phyloP scores from a whole-genome alignment of 345 rosid species.

The Euphorbia peplus region DNA sequence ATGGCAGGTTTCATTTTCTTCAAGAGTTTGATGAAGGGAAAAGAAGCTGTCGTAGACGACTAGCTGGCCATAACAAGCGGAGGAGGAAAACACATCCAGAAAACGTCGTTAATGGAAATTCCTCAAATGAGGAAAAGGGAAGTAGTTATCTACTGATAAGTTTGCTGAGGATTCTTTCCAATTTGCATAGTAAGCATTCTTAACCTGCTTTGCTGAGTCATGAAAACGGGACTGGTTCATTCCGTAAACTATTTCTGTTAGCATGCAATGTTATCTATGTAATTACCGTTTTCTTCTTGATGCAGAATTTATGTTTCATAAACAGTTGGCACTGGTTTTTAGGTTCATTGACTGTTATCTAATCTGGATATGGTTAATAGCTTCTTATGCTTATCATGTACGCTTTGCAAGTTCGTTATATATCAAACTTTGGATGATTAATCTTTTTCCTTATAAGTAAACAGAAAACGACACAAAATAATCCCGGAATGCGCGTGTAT shows the following conservation, averaged over 20 bases:
- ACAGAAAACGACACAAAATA: not conserved
- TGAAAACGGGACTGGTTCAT: not conserved
- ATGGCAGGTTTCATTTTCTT: constrained; percentile 84
- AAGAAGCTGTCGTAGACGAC: constrained; percentile 96
- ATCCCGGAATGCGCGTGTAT: not conserved
- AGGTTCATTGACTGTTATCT: not conserved
- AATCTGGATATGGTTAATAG: not conserved
- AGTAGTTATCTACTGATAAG: constrained; percentile 72
- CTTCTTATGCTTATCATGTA: too few relatives aligned
- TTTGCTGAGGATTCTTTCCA: constrained; percentile 84
- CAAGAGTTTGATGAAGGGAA: constrained; percentile 98
- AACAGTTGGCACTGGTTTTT: not conserved
- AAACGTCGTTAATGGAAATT: constrained; percentile 44
- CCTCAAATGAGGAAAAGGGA: constrained; percentile 65
- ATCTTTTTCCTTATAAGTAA: not conserved
- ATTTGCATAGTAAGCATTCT: constrained; percentile 66
- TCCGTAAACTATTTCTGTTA: not conserved
- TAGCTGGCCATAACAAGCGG: constrained; percentile 96
- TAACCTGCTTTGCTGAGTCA: constrained; percentile 5
- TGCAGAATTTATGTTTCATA: not conserved
- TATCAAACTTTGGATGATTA: not conserved
- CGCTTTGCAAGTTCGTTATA: not conserved
- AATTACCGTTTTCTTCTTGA: not conserved
- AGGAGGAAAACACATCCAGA: constrained; percentile 97
- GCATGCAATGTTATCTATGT: too few relatives aligned